phyloP scores from a whole-genome alignment of 129 eudicot species.

The Arctium lappa region DNA sequence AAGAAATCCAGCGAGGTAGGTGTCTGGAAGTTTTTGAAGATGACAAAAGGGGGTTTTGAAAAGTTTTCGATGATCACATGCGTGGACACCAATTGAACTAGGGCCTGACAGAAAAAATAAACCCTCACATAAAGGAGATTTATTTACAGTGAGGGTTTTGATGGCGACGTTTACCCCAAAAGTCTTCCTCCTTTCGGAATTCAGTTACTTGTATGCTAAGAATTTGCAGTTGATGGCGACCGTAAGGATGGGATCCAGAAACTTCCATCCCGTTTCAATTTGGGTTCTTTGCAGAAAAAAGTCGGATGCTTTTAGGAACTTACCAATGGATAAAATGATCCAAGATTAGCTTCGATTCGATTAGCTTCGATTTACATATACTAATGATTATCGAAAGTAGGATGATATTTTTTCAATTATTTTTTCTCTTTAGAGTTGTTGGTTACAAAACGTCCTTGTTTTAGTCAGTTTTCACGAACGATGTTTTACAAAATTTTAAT shows the following conservation, averaged over 20 bases:
- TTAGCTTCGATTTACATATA: too few species aligned
- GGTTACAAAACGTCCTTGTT: too few species aligned
- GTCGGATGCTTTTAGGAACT: neutral
- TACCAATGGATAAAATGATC: too few species aligned
- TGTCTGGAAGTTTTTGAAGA: neutral
- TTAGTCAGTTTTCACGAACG: too few species aligned
- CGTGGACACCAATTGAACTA: constrained; percentile 10
- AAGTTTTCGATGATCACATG: neutral
- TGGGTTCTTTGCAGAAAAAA: neutral
- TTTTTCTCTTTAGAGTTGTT: too few species aligned
- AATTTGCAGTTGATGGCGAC: constrained; percentile 19
- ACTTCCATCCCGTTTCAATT: constrained; percentile 4
- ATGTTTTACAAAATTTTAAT: too few species aligned
- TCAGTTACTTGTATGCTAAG: constrained; percentile 27
- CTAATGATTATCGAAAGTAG: too few species aligned
- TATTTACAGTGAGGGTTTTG: constrained; percentile 17
- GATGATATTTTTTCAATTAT: too few species aligned
- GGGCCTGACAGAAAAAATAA: neutral
- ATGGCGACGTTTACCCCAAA: constrained; percentile 24
- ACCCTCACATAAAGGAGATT: neutral
- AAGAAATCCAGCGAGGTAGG: neutral
- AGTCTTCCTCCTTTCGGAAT: constrained; percentile 2
- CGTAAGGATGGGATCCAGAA: constrained; percentile 10
- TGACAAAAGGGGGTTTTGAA: neutral
- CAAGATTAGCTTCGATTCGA: too few species aligned